Evolutionary conservation across 2,329 filamentous ascomycete genomes (phyloP).

Genomic region (Talaromyces verruculosus): DNA sequence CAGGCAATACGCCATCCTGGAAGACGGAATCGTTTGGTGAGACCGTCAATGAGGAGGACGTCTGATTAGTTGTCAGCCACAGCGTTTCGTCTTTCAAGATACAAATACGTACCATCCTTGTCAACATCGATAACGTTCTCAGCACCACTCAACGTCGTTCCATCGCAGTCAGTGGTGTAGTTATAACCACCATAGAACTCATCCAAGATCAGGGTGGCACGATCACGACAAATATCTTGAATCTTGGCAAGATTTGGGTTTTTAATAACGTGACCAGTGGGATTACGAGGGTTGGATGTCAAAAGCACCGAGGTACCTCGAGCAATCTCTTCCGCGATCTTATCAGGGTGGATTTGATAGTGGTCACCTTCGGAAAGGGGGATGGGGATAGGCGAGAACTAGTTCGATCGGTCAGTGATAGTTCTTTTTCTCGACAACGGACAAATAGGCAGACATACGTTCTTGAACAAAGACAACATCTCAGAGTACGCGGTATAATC

Average conservation of each 20-base stretch:
- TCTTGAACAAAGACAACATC: conserved; percentile 93
- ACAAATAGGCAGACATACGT: conserved; percentile 46
- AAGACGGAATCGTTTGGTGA: conserved; percentile 94
- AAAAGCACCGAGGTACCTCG: conserved; percentile 84
- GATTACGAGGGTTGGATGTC: conserved; percentile 93
- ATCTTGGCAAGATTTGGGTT: conserved; percentile 86
- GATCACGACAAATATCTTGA: conserved; percentile 86
- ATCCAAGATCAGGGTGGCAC: conserved; percentile 89
- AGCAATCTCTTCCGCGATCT: conserved; percentile 87
- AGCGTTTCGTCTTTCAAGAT: not conserved
- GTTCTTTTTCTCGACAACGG: not conserved
- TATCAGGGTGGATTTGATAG: conserved; percentile 90
- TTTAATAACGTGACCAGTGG: conserved; percentile 81
- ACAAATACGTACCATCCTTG: conserved; percentile 56
- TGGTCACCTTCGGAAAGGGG: conserved; percentile 81
- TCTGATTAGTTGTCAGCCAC: conserved; percentile 48
- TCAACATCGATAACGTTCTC: conserved; percentile 89
- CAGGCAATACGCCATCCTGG: conserved; percentile 96
- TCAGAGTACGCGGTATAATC: conserved; percentile 98
- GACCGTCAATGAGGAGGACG: conserved; percentile 89
- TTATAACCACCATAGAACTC: conserved; percentile 98
- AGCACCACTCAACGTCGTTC: conserved; percentile 81
- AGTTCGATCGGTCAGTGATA: conserved; percentile 2
- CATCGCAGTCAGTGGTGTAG: conserved; percentile 90
- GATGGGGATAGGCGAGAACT: conserved; percentile 84